Conservation (phyloP, 78 protist genomes). For the Cavenderia fasciculata region DNA sequence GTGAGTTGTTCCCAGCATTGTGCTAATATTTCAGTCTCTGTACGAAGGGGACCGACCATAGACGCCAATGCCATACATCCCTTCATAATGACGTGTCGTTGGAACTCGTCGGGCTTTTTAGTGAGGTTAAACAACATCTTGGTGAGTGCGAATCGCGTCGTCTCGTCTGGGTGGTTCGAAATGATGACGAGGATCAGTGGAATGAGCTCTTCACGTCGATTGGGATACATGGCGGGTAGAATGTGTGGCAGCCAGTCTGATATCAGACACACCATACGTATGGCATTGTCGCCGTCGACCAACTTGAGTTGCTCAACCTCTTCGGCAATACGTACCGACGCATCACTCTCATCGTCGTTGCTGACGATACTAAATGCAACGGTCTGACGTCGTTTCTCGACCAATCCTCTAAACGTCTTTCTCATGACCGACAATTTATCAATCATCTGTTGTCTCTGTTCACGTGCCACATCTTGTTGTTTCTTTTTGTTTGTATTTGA, state of each 20-base stretch:
- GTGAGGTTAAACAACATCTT: conserved; percentile 69
- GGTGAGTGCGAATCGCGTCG: conserved; percentile 49
- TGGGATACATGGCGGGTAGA: conserved; percentile 65
- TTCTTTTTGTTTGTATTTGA: not conserved
- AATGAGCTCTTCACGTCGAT: conserved; percentile 75
- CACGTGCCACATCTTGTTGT: not conserved
- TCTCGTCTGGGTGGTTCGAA: conserved; percentile 80
- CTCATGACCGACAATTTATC: conserved; percentile 25
- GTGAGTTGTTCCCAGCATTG: conserved; percentile 72
- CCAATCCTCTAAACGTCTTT: conserved; percentile 39
- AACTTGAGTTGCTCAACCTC: conserved; percentile 49
- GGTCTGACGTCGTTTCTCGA: conserved; percentile 63
- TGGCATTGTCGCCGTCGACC: conserved; percentile 29
- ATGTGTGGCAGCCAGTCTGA: conserved; percentile 75
- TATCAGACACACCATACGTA: conserved; percentile 31
- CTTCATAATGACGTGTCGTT: conserved; percentile 76
- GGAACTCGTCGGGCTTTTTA: conserved; percentile 80
- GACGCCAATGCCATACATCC: conserved; percentile 79
- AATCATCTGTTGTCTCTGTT: not conserved
- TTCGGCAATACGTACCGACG: conserved; percentile 30
- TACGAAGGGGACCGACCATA: conserved; percentile 64
- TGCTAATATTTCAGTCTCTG: conserved; percentile 62
- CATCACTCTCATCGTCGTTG: conserved; percentile 54
- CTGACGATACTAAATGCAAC: conserved; percentile 58
- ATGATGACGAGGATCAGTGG: conserved; percentile 62